Evolutionary conservation across 1,284 basidiomycete species (phyloP).

Genomic region (Ustilago xerochloae): DNA sequence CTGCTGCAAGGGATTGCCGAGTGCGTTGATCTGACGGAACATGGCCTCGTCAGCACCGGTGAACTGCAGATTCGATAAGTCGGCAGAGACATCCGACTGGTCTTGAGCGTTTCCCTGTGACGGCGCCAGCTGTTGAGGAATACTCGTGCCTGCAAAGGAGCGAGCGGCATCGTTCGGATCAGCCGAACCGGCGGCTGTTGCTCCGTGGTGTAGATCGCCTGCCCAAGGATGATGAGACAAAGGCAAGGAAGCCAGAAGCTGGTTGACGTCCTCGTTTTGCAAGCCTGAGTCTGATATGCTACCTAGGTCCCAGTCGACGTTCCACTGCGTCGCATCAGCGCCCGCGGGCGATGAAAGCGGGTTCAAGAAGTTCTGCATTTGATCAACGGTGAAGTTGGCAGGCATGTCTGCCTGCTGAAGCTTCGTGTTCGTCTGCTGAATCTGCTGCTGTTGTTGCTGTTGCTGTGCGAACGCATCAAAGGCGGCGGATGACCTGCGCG

Average conservation of each 20-base stretch:
- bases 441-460: conserved; percentile 18
- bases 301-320: conserved; percentile 40
- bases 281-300: conserved; percentile 34
- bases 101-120: background rate
- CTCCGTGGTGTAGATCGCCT: conserved; percentile 43
- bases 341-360: conserved; percentile 19
- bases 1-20: conserved; percentile 5
- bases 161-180: background rate
- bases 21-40: conserved; percentile 17
- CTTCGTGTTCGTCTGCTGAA: conserved; percentile 17
- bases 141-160: background rate
- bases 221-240: conserved; percentile 54
- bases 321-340: conserved; percentile 29
- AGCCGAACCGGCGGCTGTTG: conserved; percentile 4
- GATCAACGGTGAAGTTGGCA: conserved; percentile 11
- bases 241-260: conserved; percentile 40
- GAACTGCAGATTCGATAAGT: background rate
- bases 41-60: conserved; percentile 8
- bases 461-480: conserved; percentile 6
- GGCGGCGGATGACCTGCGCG: conserved; percentile 28
- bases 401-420: conserved; percentile 10
- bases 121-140: background rate
- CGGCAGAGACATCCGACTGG: background rate
- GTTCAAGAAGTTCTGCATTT: conserved; percentile 28
- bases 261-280: conserved; percentile 20